Conservation (phyloP, 352 stramenopile genomes). For the Phytophthora citricola region DNA sequence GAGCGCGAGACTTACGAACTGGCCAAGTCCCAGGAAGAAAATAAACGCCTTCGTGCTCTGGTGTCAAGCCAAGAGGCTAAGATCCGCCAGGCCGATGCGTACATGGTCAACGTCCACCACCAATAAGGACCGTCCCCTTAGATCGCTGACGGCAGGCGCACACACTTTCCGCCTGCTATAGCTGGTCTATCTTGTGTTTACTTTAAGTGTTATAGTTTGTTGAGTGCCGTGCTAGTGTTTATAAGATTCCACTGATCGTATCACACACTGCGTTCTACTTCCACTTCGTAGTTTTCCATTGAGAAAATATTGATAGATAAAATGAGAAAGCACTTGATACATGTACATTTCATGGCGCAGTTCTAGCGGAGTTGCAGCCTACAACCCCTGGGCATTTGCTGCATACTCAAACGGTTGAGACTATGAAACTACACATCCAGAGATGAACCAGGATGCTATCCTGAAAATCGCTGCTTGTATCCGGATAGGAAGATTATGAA, state of each 20-base stretch:
- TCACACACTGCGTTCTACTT: slow-evolving; percentile 6
- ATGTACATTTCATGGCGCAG: too few species aligned
- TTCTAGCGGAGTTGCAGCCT: too few species aligned
- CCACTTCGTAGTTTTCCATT: neutral
- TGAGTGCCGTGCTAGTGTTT: slow-evolving; percentile 31
- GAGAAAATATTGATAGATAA: too few species aligned
- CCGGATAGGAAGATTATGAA: neutral
- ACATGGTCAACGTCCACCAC: slow-evolving; percentile 22
- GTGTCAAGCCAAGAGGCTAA: slow-evolving; percentile 49
- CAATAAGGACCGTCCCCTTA: slow-evolving; percentile 19
- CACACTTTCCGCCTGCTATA: neutral
- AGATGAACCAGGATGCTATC: too few species aligned
- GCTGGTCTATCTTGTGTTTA: slow-evolving; percentile 3
- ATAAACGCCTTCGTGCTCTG: slow-evolving; percentile 48
- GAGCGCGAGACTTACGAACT: slow-evolving; percentile 40
- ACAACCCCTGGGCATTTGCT: too few species aligned
- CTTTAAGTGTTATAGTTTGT: slow-evolving; percentile 33
- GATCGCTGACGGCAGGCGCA: neutral
- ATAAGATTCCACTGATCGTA: slow-evolving; percentile 28
- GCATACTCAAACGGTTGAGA: too few species aligned
- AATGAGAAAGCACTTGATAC: too few species aligned
- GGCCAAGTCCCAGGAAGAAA: slow-evolving; percentile 44
- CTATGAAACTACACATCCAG: too few species aligned
- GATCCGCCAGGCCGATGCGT: slow-evolving; percentile 49
- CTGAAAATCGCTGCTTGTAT: too few species aligned